phyloP scores from a whole-genome alignment of 306 rosid genomes.

The Amphicarpaea edgeworthii region DNA sequence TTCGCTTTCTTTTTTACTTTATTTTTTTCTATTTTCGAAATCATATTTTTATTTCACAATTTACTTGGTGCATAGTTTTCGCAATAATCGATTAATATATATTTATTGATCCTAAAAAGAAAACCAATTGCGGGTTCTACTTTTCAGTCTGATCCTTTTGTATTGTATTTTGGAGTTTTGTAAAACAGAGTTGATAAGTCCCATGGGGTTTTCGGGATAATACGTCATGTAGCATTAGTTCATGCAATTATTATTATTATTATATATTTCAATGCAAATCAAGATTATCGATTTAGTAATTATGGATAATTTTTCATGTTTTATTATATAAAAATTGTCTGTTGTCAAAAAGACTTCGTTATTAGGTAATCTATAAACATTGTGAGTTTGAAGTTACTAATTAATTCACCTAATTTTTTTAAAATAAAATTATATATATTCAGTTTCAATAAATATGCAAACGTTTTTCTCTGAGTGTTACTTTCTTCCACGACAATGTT shows the following conservation, averaged over 20 bases:
- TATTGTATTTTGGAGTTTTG: constrained; percentile 35
- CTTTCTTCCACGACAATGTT: constrained; percentile 24
- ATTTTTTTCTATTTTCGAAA: not conserved
- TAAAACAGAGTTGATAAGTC: constrained; percentile 29
- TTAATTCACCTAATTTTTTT: not conserved
- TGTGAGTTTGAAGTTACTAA: not conserved
- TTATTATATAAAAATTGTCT: too few species aligned
- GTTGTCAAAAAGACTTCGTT: too few species aligned
- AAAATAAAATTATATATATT: not conserved
- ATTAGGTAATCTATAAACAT: too few species aligned
- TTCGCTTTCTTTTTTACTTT: constrained; percentile 13
- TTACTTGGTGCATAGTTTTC: constrained; percentile 58
- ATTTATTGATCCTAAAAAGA: not conserved
- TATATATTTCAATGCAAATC: not conserved
- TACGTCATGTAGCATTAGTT: constrained; percentile 12
- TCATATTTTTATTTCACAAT: constrained; percentile 29
- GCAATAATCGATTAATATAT: constrained; percentile 10
- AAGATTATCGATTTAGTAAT: not conserved
- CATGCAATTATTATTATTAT: constrained; percentile 20
- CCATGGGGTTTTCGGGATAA: constrained; percentile 9
- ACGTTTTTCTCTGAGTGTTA: too few species aligned
- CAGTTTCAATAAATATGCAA: constrained; percentile 1
- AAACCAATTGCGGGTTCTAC: constrained; percentile 25
- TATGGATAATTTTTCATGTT: not conserved
- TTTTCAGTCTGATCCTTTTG: constrained; percentile 36